Evolutionary conservation across 352 stramenopile genomes (phyloP).

Genomic region (Phytophthora rubi): DNA sequence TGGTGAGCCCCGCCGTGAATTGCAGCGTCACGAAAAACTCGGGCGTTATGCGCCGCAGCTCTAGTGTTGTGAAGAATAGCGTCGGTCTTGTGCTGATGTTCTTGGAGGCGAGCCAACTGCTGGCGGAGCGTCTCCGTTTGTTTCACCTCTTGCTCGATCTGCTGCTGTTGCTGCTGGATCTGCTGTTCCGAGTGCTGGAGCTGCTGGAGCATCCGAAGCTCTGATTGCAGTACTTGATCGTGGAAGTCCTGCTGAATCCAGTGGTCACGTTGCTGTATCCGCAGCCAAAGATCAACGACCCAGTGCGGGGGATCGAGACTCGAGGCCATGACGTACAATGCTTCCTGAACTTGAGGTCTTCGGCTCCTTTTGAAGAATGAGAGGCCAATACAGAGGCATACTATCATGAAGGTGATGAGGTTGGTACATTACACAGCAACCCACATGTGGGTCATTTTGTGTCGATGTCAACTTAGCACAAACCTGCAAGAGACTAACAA

Average conservation of each 20-base stretch:
- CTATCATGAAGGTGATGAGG: neutral
- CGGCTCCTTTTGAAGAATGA: neutral
- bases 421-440: neutral
- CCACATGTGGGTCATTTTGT: neutral
- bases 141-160: neutral
- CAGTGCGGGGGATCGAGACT: constrained; percentile 2
- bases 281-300: constrained; percentile 1
- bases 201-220: neutral
- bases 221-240: neutral
- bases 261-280: neutral
- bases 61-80: neutral
- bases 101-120: neutral
- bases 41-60: neutral
- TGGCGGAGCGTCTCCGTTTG: neutral
- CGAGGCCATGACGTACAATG: neutral
- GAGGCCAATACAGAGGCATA: neutral
- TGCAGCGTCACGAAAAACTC: neutral
- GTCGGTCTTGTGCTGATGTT: neutral
- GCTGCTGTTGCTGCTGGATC: neutral
- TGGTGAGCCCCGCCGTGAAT: neutral
- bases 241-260: neutral
- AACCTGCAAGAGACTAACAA: neutral
- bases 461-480: neutral
- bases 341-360: neutral
- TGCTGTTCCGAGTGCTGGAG: neutral